These are phyloP conservation scores for Byssoonygena ceratinophila DNA, from an alignment of 2,329 filamentous ascomycete genomes.

Conservation along the genomic window DNA sequence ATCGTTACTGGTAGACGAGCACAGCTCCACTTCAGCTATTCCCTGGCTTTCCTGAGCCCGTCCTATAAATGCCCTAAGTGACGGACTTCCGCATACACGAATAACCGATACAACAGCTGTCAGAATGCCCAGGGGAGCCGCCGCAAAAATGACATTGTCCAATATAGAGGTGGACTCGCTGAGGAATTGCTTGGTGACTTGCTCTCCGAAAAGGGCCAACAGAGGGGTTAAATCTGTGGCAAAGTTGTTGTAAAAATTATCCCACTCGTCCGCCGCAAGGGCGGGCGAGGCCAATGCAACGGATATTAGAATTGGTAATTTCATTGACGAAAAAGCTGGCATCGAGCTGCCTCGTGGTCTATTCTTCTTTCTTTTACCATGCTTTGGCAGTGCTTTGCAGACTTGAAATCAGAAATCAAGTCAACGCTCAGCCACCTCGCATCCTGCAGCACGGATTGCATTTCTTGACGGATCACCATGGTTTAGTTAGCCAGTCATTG, in stretches of 20 bases:
- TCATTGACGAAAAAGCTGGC: neutral
- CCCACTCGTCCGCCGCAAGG: slow-evolving; percentile 7
- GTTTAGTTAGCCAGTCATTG: too few species aligned
- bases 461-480: too few species aligned
- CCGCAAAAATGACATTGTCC: slow-evolving; percentile 40
- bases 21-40: slow-evolving; percentile 32
- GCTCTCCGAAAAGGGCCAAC: slow-evolving; percentile 36
- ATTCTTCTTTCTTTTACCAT: too few species aligned
- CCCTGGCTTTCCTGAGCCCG: slow-evolving; percentile 35
- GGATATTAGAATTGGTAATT: neutral
- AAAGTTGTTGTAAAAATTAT: slow-evolving; percentile 12
- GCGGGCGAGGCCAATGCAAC: neutral
- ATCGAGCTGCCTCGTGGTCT: neutral
- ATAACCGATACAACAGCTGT: slow-evolving; percentile 39
- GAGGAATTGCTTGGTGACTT: slow-evolving; percentile 41
- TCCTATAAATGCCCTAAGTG: slow-evolving; percentile 38
- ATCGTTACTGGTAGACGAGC: slow-evolving; percentile 28
- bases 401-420: too few species aligned
- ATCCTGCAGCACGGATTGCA: too few species aligned
- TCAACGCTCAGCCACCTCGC: too few species aligned
- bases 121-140: slow-evolving; percentile 39
- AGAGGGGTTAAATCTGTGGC: slow-evolving; percentile 4
- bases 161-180: slow-evolving; percentile 34
- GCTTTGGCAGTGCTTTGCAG: too few species aligned
- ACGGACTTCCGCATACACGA: slow-evolving; percentile 36